Base-by-base conservation (phyloP, 371 early-diverging fungal genomes). In the Cokeromyces recurvatus region DNA sequence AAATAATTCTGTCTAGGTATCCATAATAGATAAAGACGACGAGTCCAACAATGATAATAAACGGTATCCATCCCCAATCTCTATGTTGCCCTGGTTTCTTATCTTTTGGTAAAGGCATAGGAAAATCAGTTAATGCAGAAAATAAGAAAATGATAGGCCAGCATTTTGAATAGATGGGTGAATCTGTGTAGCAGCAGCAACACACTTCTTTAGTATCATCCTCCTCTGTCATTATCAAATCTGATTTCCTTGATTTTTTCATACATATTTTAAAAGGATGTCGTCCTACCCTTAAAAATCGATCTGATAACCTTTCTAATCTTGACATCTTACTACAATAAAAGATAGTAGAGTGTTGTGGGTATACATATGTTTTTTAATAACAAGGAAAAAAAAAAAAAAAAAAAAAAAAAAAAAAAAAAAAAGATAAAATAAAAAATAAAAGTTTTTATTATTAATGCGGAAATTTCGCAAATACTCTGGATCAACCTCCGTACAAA, bases 41-140 rank as follows among this genome's bases (percentile, higher is more conserved):
- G 14, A 68, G 36, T 2, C 52, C 44, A 47, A 42, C 38, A 3
- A 68, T 55, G 4, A 64, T 43, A 15, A 62, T 20, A 2, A 64
- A 51, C 7, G 68, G 65, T 15, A 68, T 15, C 56, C 51, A 64
- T 3, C 62, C 62, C 62, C 62, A 68, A 40, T 64, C 62, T 24
- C 64, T 53, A 25, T 64, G 65, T 10, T 68, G 65, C 4, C 62
- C 60, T 39, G 62, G 59, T 20, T 62, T 68, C 35, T 54, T 58
- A 15, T 49, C 68, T 36, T 57, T 55, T n/a, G 59, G 69, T 25
- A 64, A 41, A 12, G 62, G 65, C 46, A 64, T 46, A 8, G 69
- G 55, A 32, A 56, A 58, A 49, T 68, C 68, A 3, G 62, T 61
- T 8, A 68, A 2, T 4, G 59, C 59, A 9, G 68, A 68, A 31